Evolutionary conservation across 805 yeast genomes (phyloP).

Genomic region (Candida chilensis): DNA sequence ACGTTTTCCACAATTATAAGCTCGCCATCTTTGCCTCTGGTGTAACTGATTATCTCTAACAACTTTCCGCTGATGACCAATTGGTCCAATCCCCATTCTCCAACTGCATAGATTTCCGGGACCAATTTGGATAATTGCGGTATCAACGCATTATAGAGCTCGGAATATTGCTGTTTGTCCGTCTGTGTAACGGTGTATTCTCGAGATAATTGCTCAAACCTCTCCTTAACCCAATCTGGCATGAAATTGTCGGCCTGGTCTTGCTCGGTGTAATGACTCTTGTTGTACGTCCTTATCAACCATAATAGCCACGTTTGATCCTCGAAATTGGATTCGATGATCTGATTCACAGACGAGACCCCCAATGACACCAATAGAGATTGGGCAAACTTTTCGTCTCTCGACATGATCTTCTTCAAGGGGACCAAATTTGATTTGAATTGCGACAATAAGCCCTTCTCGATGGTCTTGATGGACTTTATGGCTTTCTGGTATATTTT

Average conservation of each 20-base stretch:
- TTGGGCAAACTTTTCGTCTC: conserved; percentile 43
- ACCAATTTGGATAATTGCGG: conserved; percentile 37
- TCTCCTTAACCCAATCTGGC: conserved; percentile 41
- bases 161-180: conserved; percentile 46
- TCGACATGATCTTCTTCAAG: conserved; percentile 48
- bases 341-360: conserved; percentile 40
- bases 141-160: conserved; percentile 43
- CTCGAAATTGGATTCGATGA: conserved; percentile 35
- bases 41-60: conserved; percentile 42
- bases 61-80: conserved; percentile 43
- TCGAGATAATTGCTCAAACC: conserved; percentile 24
- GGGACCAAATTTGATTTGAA: conserved; percentile 38
- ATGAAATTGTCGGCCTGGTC: conserved; percentile 22
- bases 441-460: conserved; percentile 31
- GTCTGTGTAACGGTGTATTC: conserved; percentile 32
- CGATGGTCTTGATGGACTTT: conserved; percentile 34
- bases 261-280: conserved; percentile 15
- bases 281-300: conserved; percentile 51
- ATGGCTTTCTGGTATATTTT: conserved; percentile 31
- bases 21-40: too few relatives aligned
- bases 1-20: too few relatives aligned
- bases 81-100: conserved; percentile 38
- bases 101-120: conserved; percentile 47
- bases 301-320: conserved; percentile 56
- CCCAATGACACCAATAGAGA: conserved; percentile 52